Evolutionary conservation across 495 filamentous ascomycete genomes (phyloP), one percentile per base, ranked within the genome.

Genomic region (Extremus antarcticus): DNA sequence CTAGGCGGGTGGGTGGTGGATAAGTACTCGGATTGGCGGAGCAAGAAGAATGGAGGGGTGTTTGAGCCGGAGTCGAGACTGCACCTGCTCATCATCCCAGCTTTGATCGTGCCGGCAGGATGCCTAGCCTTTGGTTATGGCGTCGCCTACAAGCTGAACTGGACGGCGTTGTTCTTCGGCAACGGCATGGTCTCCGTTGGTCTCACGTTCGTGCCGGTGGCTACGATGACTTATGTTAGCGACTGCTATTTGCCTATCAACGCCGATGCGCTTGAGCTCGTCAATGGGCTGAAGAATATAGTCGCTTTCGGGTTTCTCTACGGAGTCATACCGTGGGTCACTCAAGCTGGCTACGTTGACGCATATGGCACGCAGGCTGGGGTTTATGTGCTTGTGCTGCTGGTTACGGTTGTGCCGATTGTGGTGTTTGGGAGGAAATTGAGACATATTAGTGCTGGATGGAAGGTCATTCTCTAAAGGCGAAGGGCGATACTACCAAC

Each of bases 41-140:
- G 64, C 16, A 61, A 58, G 58, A 59, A 59, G 52, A 66, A 66
- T 46, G 50, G 54, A 13, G 66, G 66, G 40, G 53, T 66, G 1
- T 68, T 65, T 40, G 59, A 63, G 51, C 66, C 66, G 10, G 64
- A 68, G 52, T 60, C 54, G 11, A 59, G 66, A 1, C 52, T 68
- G 25, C 54, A 57, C 35, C 39, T 68, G 20, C 57, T 66, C 8
- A 56, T 62, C 10, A 57, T 68, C 16, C 64, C 66, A 8, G 62
- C 61, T 24, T 32, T 68, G 3, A 51, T 68, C 35, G 65, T 65
- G n/a, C 59, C 62, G 2, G 64, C 63, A 11, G 66, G 66, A 3
- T 68, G 64, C 41, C 19, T 68, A 16, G 25, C 64, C 1, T 68
- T 68, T 47, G 66, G 66, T 2, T 68, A 66, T 39, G 66, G 64